phyloP scores from a whole-genome alignment of 2,329 filamentous ascomycete genomes.

The Pestalotiopsis sp. region DNA sequence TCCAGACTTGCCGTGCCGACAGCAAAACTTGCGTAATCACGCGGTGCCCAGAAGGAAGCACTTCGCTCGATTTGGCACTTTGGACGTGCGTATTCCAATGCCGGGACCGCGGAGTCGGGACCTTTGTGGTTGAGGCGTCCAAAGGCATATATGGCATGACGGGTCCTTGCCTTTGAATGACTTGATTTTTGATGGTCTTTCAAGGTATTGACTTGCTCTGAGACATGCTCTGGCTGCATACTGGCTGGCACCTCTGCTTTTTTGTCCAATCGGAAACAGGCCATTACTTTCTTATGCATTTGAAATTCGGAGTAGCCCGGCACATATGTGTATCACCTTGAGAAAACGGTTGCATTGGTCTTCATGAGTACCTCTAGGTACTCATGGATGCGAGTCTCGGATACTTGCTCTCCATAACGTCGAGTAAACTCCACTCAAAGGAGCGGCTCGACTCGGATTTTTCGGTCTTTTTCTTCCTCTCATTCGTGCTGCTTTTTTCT shows the following conservation, averaged over 20 bases:
- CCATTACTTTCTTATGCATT: background rate
- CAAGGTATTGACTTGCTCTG: background rate
- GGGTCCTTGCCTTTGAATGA: background rate
- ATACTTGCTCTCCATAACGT: background rate
- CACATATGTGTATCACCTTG: background rate
- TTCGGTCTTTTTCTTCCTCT: background rate
- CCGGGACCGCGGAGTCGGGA: slow-evolving; percentile 4
- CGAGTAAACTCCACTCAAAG: background rate
- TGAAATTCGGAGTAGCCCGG: background rate
- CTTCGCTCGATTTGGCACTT: slow-evolving; percentile 1
- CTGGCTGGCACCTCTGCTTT: background rate
- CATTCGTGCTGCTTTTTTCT: background rate
- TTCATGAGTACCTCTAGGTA: background rate
- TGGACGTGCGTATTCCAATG: background rate
- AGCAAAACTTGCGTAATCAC: background rate
- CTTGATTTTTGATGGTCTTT: background rate
- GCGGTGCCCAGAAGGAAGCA: background rate
- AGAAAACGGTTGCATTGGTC: background rate
- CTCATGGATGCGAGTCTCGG: background rate
- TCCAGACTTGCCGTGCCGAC: background rate
- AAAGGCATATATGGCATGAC: background rate
- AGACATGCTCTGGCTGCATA: background rate
- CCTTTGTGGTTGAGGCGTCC: background rate
- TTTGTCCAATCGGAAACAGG: background rate
- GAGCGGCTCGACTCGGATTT: background rate